Conservation (phyloP, 805 yeast genomes). For the Sporopachydermia quercuum region DNA sequence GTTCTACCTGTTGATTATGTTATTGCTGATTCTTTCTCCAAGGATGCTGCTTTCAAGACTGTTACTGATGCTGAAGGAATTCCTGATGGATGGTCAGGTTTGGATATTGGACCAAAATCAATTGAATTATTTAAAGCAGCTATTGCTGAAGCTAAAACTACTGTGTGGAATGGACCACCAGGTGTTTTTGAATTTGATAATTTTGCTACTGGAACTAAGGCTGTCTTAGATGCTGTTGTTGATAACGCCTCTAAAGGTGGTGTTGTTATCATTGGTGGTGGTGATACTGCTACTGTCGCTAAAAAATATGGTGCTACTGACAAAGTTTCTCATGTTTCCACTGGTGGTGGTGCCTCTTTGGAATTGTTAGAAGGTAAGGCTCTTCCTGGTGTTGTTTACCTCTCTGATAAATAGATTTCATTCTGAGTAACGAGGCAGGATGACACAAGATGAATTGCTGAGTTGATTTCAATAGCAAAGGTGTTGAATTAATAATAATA, state of each 20-base stretch:
- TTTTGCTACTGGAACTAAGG: conserved; percentile 85
- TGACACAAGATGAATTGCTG: no score
- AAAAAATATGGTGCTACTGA: conserved; percentile 96
- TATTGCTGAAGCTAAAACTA: conserved; percentile 88
- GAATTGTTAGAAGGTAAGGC: conserved; percentile 98
- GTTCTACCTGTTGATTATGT: conserved; percentile 92
- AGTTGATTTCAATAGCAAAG: no score
- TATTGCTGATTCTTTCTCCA: conserved; percentile 86
- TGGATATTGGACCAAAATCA: conserved; percentile 90
- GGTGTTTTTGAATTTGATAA: conserved; percentile 97
- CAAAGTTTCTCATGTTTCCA: conserved; percentile 94
- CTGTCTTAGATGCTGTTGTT: conserved; percentile 79
- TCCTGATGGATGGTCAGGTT: conserved; percentile 90
- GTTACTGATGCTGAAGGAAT: conserved; percentile 89
- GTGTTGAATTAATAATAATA: no score
- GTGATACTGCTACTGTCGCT: conserved; percentile 98
- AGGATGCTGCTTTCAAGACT: conserved; percentile 73
- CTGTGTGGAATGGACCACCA: conserved; percentile 99
- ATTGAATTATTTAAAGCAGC: conserved; percentile 65
- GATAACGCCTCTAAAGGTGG: conserved; percentile 72
- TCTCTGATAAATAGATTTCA: conserved; percentile 64
- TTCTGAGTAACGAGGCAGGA: no score
- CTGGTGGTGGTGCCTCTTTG: conserved; percentile 99
- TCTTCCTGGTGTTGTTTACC: conserved; percentile 93
- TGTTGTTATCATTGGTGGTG: conserved; percentile 94